Percentiles rank a stretch among this genome's conserved stretches.
phyloP scores from a whole-genome alignment of 1,284 basidiomycete species.

The Fomitiporia mediterranea region DNA sequence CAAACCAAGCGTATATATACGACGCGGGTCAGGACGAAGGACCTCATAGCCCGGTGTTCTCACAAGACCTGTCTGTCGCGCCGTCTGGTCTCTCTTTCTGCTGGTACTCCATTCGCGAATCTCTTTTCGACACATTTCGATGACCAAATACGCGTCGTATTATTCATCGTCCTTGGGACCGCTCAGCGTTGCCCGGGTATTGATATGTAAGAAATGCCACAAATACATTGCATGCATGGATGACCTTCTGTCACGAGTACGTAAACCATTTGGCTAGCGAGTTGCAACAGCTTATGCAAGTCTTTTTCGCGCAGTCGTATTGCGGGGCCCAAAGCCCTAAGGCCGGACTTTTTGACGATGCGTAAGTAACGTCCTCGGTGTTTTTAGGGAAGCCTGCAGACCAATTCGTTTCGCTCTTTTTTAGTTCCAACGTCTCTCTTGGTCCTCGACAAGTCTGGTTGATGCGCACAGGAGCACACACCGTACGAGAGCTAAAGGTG shows the following conservation, averaged over 20 bases:
- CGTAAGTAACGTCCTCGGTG: conserved; percentile 6
- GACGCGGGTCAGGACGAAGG: not conserved
- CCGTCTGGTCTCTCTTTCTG: not conserved
- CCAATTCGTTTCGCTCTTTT: not conserved
- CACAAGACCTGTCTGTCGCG: not conserved
- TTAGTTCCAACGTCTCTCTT: conserved; percentile 14
- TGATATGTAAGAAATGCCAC: conserved; percentile 18
- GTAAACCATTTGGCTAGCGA: not conserved
- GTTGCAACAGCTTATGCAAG: not conserved
- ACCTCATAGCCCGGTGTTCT: conserved; percentile 4
- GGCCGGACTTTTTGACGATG: conserved; percentile 19
- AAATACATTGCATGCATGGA: conserved; percentile 20
- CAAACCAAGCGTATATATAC: conserved; percentile 9
- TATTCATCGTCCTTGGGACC: conserved; percentile 18
- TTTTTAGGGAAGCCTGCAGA: no score
- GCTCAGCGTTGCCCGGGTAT: conserved; percentile 16
- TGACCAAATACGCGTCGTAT: conserved; percentile 18
- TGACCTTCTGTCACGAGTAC: conserved; percentile 17
- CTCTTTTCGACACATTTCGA: not conserved
- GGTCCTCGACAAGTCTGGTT: conserved; percentile 28
- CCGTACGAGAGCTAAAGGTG: conserved; percentile 44
- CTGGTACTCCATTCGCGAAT: not conserved
- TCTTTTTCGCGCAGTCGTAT: conserved; percentile 11
- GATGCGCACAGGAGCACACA: conserved; percentile 61
- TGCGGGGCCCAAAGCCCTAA: conserved; percentile 18